Evolutionary conservation across 202 grass and related monocot species (phyloP), one percentile per base, ranked within the genome.

Genomic region (Panicum hallii): DNA sequence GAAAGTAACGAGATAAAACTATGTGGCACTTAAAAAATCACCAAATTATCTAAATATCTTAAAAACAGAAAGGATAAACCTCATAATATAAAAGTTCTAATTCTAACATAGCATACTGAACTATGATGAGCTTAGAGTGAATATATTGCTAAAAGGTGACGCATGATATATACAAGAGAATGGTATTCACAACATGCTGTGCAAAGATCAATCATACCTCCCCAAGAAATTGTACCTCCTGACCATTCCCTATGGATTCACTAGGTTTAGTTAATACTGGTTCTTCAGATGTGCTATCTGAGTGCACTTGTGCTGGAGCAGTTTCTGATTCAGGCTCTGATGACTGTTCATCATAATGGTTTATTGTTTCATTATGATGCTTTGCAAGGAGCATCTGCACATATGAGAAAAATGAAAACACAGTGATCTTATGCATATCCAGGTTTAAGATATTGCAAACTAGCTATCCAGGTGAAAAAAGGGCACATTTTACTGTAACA

Each of bases 321-420:
- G 80, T 40, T 88, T 77, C 74, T 63, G 86, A 86, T 91, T 74
- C 80, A 75, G 86, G 87, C 64, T 87, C 87, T 16, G 65, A 75
- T 58, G 83, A 85, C 76, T 78, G 84, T 20, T 81, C 90, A 45
- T 89, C 87, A 20, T 81, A 64, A 13, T 87, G 85, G 69, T 79
- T 90, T 47, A 54, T 38, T 71, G 87, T 66, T 67, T 90, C 93
- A 71, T 82, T 79, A 88, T 93, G 83, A 73, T 92, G 81, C 48
- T 84, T 95, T 67, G 90, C 90, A 56, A 78, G 68, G 68, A 93
- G 46, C 91, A 99, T 99, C 97, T 99, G 72, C 10, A 28, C 23
- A 87, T 63, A 86, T 64, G 22, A 64, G 74, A 41, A 58, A 56
- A 83, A 75, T 1, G 60, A 77, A 65, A 63, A 64, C 15, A 53